Conservation (phyloP, 2,329 filamentous ascomycete species). For the Blastomyces silverae region DNA sequence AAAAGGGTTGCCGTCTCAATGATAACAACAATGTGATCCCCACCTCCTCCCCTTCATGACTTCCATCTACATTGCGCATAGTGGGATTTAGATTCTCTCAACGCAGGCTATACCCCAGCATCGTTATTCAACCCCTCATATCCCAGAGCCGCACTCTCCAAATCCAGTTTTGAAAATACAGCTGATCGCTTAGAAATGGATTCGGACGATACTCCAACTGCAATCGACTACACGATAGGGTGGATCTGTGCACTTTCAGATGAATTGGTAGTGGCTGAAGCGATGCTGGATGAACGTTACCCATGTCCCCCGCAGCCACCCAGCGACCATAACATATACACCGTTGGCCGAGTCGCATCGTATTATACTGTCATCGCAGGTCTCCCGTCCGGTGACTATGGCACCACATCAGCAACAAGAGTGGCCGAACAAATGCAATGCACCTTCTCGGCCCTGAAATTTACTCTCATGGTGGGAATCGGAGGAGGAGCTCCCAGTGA, state of each 20-base stretch:
- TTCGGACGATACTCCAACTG: background rate
- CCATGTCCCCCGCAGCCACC: background rate
- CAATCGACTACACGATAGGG: constrained; percentile 27
- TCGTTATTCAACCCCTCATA: background rate
- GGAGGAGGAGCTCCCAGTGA: constrained; percentile 27
- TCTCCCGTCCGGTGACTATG: background rate
- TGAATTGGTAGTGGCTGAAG: constrained; percentile 27
- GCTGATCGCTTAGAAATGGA: background rate
- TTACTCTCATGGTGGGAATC: constrained; percentile 29
- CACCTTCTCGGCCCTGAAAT: constrained; percentile 25
- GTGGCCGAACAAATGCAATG: constrained; percentile 22
- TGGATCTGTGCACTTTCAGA: constrained; percentile 31
- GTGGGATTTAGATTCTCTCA: background rate
- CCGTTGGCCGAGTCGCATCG: background rate
- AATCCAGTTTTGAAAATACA: background rate
- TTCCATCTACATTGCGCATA: background rate
- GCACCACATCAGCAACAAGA: background rate
- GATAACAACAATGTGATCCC: background rate
- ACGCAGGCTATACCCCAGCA: too few species aligned
- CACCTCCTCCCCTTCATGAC: background rate
- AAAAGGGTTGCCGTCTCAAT: background rate
- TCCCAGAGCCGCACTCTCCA: background rate
- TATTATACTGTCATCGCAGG: background rate
- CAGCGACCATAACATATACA: background rate
- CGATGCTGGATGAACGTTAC: constrained; percentile 30